Conservation (phyloP, 352 stramenopile species). For the Phytophthora pini region DNA sequence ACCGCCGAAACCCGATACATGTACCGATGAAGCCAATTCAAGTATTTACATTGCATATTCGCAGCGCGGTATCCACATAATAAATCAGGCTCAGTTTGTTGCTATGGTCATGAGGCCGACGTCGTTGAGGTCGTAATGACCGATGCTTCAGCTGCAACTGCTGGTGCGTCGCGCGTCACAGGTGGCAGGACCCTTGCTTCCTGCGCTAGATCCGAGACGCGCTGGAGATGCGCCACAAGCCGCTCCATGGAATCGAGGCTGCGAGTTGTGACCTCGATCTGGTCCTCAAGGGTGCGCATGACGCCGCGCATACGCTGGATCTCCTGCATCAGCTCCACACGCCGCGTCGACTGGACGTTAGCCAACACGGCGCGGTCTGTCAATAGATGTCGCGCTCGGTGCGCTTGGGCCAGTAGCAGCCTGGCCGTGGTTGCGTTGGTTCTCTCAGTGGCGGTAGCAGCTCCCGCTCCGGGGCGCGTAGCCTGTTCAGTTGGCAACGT, state of each 20-base stretch:
- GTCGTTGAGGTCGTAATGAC: background rate
- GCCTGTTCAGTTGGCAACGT: slow-evolving; percentile 10
- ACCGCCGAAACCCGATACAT: too few species aligned
- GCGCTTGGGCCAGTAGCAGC: slow-evolving; percentile 22
- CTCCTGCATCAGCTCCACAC: slow-evolving; percentile 45
- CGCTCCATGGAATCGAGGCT: slow-evolving; percentile 41
- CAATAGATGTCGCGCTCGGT: slow-evolving; percentile 31
- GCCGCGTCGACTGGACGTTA: slow-evolving; percentile 29
- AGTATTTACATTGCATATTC: too few species aligned
- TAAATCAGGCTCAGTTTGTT: background rate
- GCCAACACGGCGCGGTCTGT: slow-evolving; percentile 24
- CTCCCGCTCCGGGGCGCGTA: background rate
- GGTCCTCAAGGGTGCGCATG: slow-evolving; percentile 35
- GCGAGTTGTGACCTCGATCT: slow-evolving; percentile 44
- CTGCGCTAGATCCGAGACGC: slow-evolving; percentile 31
- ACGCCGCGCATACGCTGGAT: slow-evolving; percentile 39
- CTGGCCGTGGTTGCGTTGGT: background rate
- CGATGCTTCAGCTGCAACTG: background rate
- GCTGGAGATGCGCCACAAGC: slow-evolving; percentile 37
- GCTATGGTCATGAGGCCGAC: background rate
- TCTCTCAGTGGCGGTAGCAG: background rate
- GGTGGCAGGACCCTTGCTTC: slow-evolving; percentile 10
- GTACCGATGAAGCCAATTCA: too few species aligned
- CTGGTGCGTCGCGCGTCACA: background rate
- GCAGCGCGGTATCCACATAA: background rate